Base-by-base conservation (phyloP, 441 rosid species). In the Syzygium malaccense region DNA sequence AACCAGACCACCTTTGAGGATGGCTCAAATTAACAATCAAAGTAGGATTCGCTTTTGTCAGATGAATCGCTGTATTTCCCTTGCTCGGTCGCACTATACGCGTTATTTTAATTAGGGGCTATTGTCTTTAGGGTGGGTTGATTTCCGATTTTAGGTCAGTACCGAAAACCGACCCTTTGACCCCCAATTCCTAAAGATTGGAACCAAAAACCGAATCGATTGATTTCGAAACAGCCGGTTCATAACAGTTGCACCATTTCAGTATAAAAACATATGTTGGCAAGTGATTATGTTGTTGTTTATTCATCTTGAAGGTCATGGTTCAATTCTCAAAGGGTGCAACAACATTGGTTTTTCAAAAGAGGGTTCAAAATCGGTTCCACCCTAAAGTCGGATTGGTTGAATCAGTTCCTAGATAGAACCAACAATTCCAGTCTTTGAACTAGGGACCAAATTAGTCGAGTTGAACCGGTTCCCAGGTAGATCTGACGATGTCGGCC, bases 71-170 rank as follows among this genome's bases (percentile, higher is more conserved):
- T 37, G n/a, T 41, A 25, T 25, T 75, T 66, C 37, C 48, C 64
- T 7, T n/a, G 25, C n/a, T 75, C 10, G 8, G 48, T 75, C 53
- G 28, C 83, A 12, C 48, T 41, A 23, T 41, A 12, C n/a, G 5
- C 12, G 83, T 23, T 75, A 75, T 37, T 23, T 75, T 12, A 75
- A 41, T 75, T 41, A 23, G n/a, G 25, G n/a, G 3, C 12, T 7
- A 71, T 71, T 0, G 4, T 4, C 41, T 37, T 71, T 11, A 41
- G 6, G 4, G 3, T 75, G 9, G 8, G 20, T 75, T 13, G 6
- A 75, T 75, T 20, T 25, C 0, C 5, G 0, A 12, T 75, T 41
- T 75, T 37, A 6, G 14, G 7, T 25, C 0, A 0, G 9, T 37
- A 71, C 26, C 13, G 28, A 26, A 28, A 37, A 23, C 23, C 83